phyloP scores from a whole-genome alignment of 805 yeast genomes.

The Jamesozyma hellenica region DNA sequence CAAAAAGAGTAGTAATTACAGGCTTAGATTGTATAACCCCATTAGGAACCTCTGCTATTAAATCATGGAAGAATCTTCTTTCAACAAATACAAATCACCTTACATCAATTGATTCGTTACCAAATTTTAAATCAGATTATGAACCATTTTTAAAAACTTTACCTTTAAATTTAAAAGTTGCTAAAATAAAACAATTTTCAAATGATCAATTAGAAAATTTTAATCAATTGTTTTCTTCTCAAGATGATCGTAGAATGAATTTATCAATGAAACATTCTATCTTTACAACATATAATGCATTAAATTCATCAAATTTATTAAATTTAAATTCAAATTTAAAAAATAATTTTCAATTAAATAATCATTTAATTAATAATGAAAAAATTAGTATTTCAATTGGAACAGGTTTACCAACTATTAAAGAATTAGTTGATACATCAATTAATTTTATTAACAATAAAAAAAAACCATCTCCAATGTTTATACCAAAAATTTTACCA shows the following conservation, averaged over 20 bases:
- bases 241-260: conserved; percentile 47
- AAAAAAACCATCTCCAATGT: conserved; percentile 69
- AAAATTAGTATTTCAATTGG: conserved; percentile 73
- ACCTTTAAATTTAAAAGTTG: conserved; percentile 62
- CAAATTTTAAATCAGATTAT: conserved; percentile 30
- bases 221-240: conserved; percentile 32
- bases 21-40: conserved; percentile 87
- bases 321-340: conserved; percentile 27
- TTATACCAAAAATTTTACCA: conserved; percentile 71
- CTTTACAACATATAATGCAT: conserved; percentile 68
- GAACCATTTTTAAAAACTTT: conserved; percentile 36
- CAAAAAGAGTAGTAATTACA: conserved; percentile 70
- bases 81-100: conserved; percentile 44
- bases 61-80: conserved; percentile 46
- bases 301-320: conserved; percentile 52
- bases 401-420: conserved; percentile 83
- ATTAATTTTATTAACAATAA: conserved; percentile 29
- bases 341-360: conserved; percentile 14
- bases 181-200: conserved; percentile 44
- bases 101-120: conserved; percentile 38
- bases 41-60: conserved; percentile 56
- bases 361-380: conserved; percentile 16
- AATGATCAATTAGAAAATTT: conserved; percentile 32
- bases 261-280: conserved; percentile 69
- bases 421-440: conserved; percentile 46